phyloP scores from a whole-genome alignment of 192 early-diverging fungal species.

The Linnemannia elongata region DNA sequence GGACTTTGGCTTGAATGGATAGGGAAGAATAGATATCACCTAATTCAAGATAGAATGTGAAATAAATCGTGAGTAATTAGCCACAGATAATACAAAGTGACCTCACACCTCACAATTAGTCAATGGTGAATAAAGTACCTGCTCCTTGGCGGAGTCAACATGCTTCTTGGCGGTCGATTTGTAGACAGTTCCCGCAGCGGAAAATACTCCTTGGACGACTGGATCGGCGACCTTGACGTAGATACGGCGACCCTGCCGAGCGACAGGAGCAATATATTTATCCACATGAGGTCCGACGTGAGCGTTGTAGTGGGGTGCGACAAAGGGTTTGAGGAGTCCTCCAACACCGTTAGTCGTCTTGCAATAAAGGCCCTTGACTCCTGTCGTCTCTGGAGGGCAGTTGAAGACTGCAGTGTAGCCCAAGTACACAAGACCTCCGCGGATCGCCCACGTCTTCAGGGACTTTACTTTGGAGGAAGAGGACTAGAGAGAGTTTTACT shows the following conservation, averaged over 20 bases:
- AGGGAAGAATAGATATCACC: conserved; percentile 42
- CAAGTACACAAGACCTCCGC: conserved; percentile 39
- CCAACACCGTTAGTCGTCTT: conserved; percentile 48
- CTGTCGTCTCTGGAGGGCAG: conserved; percentile 27
- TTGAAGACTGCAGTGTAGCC: conserved; percentile 45
- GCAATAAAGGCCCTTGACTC: conserved; percentile 42
- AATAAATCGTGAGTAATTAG: background rate
- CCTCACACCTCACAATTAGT: background rate
- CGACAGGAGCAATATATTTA: conserved; percentile 32
- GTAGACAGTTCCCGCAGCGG: conserved; percentile 35
- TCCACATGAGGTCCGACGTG: conserved; percentile 47
- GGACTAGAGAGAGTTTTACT: background rate
- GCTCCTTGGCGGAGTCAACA: conserved; percentile 43
- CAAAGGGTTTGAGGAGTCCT: conserved; percentile 35
- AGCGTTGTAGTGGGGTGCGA: conserved; percentile 42
- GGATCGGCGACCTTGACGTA: conserved; percentile 47
- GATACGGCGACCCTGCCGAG: conserved; percentile 25
- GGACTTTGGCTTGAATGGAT: conserved; percentile 40
- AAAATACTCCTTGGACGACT: conserved; percentile 35
- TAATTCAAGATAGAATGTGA: background rate
- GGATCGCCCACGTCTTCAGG: conserved; percentile 46
- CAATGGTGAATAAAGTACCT: conserved; percentile 17
- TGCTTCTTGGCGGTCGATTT: conserved; percentile 47
- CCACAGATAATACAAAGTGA: background rate
- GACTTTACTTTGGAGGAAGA: conserved; percentile 20